phyloP scores from a whole-genome alignment of 2,329 filamentous ascomycete genomes.

The Pyricularia sp. region DNA sequence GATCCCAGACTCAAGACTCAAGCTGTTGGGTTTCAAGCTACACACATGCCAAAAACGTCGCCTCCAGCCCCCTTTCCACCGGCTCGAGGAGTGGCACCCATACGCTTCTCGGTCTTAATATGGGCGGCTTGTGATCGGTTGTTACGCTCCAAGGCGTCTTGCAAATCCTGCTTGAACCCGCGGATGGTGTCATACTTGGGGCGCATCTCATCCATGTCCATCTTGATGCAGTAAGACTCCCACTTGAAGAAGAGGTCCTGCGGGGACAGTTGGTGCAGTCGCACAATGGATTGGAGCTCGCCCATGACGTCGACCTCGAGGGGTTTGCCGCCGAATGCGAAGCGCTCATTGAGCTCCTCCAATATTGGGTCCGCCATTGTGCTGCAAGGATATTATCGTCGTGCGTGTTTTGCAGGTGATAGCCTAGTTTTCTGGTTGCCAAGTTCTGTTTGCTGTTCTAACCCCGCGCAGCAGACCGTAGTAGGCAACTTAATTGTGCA shows the following conservation, averaged over 20 bases:
- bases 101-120: slow-evolving; percentile 49
- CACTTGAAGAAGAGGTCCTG: slow-evolving; percentile 97
- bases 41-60: slow-evolving; percentile 69
- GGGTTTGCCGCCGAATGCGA: slow-evolving; percentile 42
- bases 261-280: slow-evolving; percentile 64
- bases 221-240: slow-evolving; percentile 95
- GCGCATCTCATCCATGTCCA: slow-evolving; percentile 67
- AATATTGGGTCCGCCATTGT: slow-evolving; percentile 25
- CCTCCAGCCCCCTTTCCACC: slow-evolving; percentile 31
- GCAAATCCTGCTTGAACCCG: slow-evolving; percentile 74
- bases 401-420: background rate
- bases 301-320: slow-evolving; percentile 65
- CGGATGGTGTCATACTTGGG: slow-evolving; percentile 58
- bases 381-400: background rate
- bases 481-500: background rate
- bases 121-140: slow-evolving; percentile 44
- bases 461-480: background rate
- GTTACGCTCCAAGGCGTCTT: slow-evolving; percentile 70
- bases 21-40: slow-evolving; percentile 22
- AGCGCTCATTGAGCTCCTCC: slow-evolving; percentile 31
- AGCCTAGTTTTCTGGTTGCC: background rate
- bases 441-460: background rate
- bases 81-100: slow-evolving; percentile 49
- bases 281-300: slow-evolving; percentile 77
- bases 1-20: background rate